Conservation (phyloP, 257 asterid species). For the Nicotiana knightiana region DNA sequence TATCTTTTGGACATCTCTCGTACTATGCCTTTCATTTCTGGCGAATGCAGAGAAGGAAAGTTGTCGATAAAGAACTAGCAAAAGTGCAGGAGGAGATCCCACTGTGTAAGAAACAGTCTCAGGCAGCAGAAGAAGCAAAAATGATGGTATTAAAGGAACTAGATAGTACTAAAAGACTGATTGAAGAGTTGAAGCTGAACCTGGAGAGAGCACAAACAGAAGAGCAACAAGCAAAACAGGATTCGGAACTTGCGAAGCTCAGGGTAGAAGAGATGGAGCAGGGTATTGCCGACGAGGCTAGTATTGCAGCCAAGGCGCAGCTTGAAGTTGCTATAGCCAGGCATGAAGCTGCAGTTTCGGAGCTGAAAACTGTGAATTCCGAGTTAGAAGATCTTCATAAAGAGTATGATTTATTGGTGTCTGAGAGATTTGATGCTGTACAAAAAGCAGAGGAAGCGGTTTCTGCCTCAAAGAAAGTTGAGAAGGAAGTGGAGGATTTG, state of each 20-base stretch:
- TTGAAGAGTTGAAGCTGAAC: slow-evolving; percentile 87
- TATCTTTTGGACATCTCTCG: not conserved
- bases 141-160: slow-evolving; percentile 60
- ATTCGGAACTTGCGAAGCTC: slow-evolving; percentile 82
- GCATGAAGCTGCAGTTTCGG: slow-evolving; percentile 61
- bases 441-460: slow-evolving; percentile 66
- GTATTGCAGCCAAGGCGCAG: slow-evolving; percentile 91
- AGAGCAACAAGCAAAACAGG: slow-evolving; percentile 90
- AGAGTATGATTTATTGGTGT: slow-evolving; percentile 41
- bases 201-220: slow-evolving; percentile 87
- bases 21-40: not conserved
- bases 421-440: slow-evolving; percentile 56
- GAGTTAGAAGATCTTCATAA: slow-evolving; percentile 55
- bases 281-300: slow-evolving; percentile 79
- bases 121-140: slow-evolving; percentile 73
- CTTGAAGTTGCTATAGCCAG: slow-evolving; percentile 89
- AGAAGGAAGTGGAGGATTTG: slow-evolving; percentile 80
- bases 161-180: slow-evolving; percentile 66
- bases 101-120: slow-evolving; percentile 49
- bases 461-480: slow-evolving; percentile 52
- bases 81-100: slow-evolving; percentile 80
- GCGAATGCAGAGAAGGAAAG: slow-evolving; percentile 64
- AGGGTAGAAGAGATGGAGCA: slow-evolving; percentile 86
- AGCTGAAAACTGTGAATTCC: slow-evolving; percentile 42
- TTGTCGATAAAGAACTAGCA: slow-evolving; percentile 77